Evolutionary conservation across 345 rosid genomes (phyloP).

Genomic region (Syzygium aqueum): DNA sequence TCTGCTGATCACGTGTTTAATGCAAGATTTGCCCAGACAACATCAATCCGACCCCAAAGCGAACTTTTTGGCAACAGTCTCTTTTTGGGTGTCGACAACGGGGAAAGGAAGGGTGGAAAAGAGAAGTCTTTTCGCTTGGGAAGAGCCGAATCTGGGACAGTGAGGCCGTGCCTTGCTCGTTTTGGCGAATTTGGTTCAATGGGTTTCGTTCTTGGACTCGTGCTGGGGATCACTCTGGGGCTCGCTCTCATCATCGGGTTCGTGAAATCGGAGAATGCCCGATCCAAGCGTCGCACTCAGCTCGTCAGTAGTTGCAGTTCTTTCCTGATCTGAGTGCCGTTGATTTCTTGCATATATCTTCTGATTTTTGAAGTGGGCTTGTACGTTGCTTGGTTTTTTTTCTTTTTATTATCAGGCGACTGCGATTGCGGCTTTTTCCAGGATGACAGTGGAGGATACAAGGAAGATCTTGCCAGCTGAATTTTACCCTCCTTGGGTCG

Average conservation of each 20-base stretch:
- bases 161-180: background rate
- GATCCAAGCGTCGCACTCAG: conserved; percentile 74
- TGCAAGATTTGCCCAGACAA: background rate
- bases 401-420: conserved; percentile 41
- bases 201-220: conserved; percentile 65
- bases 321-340: background rate
- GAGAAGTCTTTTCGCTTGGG: background rate
- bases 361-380: background rate
- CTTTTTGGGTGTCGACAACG: background rate
- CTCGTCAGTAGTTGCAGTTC: conserved; percentile 46
- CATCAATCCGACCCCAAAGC: background rate
- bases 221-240: conserved; percentile 58
- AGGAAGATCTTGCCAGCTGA: conserved; percentile 78
- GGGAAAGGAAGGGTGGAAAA: background rate
- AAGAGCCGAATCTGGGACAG: background rate
- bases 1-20: background rate
- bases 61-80: background rate
- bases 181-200: conserved; percentile 1
- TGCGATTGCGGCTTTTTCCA: conserved; percentile 87
- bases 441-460: conserved; percentile 92
- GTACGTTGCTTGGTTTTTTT: background rate
- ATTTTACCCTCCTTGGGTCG: conserved; percentile 92
- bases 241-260: conserved; percentile 63
- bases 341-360: background rate
- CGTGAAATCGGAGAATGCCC: conserved; percentile 66